These are phyloP conservation scores for Torulaspora maleeae DNA, from an alignment of 805 yeast genomes.

Conservation along the genomic window DNA sequence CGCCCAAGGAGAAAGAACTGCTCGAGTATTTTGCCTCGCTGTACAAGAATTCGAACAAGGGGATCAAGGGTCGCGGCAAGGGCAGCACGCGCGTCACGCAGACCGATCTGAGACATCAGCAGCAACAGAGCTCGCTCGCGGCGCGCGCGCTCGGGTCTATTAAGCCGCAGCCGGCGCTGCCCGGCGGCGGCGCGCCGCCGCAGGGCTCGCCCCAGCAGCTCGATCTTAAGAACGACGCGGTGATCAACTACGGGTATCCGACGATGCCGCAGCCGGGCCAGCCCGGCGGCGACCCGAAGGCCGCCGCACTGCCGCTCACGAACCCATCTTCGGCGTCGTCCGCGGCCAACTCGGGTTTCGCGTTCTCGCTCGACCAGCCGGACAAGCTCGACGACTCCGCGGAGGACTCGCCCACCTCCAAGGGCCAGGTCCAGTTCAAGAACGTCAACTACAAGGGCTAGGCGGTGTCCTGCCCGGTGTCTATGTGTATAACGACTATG, in stretches of 20 bases:
- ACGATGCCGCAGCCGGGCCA: slow-evolving; percentile 9
- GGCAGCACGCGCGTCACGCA: slow-evolving; percentile 22
- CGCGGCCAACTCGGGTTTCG: slow-evolving; percentile 16
- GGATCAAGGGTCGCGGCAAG: slow-evolving; percentile 88
- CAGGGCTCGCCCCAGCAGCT: slow-evolving; percentile 4
- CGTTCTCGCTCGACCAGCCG: slow-evolving; percentile 21
- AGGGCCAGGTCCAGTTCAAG: slow-evolving; percentile 24
- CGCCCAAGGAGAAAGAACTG: slow-evolving; percentile 61
- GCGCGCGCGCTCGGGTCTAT: slow-evolving; percentile 16
- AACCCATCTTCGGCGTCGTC: slow-evolving; percentile 13
- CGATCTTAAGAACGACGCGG: slow-evolving; percentile 8
- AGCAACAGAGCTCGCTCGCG: slow-evolving; percentile 8
- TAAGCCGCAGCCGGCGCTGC: slow-evolving; percentile 9
- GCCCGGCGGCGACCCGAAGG: slow-evolving; percentile 1
- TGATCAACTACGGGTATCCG: slow-evolving; percentile 15
- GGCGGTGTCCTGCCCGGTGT: not conserved
- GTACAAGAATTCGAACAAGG: slow-evolving; percentile 84
- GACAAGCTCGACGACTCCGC: slow-evolving; percentile 13
- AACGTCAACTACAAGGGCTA: slow-evolving; percentile 24
- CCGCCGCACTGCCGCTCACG: slow-evolving; percentile 9
- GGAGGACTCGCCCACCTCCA: slow-evolving; percentile 9
- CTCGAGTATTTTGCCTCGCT: slow-evolving; percentile 73
- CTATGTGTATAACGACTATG: not conserved
- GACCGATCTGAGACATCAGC: slow-evolving; percentile 9
- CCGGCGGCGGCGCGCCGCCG: no score